Base-by-base conservation (phyloP, 371 early-diverging fungal species). In the Apophysomyces ossiformis region DNA sequence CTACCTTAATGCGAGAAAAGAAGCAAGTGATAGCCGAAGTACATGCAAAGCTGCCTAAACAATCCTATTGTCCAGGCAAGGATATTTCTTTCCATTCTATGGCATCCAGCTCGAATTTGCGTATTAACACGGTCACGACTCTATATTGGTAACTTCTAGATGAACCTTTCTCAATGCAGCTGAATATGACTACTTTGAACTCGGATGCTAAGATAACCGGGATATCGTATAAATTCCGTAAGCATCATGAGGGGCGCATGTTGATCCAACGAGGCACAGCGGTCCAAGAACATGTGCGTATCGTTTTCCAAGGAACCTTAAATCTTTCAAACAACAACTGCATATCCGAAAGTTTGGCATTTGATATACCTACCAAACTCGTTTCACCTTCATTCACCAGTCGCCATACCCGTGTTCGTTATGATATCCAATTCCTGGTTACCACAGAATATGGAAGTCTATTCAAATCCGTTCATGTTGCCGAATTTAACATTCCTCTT, bases 371-470 rank as follows among this genome's bases (percentile, higher is more conserved):
- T 38, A 82, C 82, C 5, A 70, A 77, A 3, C 73, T 75, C 1
- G 82, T 82, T 9, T 79, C 79, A 3, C 82, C 82, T 1, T 75
- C 78, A 0, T 82, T 82, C 47, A 66, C 63, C 16, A 77, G 79
- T 4, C 77, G 78, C 4, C 79, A 82, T 62, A 78, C 77, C 0
- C 75, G 82, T n/a, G 75, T 78, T 2, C 66, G 68, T 7, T 82
- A 82, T 35, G 82, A 82, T 26, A 37, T 82, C 5, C 63, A 45
- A 13, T 75, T 82, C 41, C 58, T 65, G 35, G 70, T 79, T 1
- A 63, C 72, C 0, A 63, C 73, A 18, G 79, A 77, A 39, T 69
- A 71, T 44, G 75, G 75, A 0, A 66, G 69, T 38, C 37, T 78
- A 4, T 73, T 78, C 71, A 78, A 78, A 37, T 64, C 74, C 5